Conservation (phyloP, 306 rosid species). For the Glycine latifolia region DNA sequence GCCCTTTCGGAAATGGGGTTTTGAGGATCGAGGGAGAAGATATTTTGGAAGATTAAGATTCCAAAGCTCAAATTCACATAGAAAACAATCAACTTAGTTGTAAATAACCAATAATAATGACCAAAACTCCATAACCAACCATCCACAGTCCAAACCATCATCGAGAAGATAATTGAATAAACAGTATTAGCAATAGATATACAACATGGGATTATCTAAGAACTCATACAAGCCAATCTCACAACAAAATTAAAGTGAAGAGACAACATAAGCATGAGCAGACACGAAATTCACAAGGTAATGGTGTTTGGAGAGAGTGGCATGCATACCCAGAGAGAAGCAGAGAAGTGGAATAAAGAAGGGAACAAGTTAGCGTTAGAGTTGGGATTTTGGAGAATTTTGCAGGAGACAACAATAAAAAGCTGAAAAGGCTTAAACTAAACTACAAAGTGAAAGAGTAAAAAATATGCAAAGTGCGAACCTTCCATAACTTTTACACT, state of each 20-base stretch:
- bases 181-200: not conserved
- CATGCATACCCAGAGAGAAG: conserved; percentile 9
- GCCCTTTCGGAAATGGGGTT: not conserved
- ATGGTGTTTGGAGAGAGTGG: conserved; percentile 7
- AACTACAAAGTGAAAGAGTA: conserved; percentile 1
- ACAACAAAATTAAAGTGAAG: not conserved
- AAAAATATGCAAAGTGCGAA: conserved; percentile 18
- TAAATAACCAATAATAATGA: not conserved
- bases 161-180: not conserved
- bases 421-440: conserved; percentile 26
- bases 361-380: conserved; percentile 23
- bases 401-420: conserved; percentile 13
- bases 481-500: not conserved
- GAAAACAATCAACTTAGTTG: not conserved
- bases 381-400: conserved; percentile 9
- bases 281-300: not conserved
- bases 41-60: not conserved
- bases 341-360: too few relatives aligned
- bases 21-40: not conserved
- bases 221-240: not conserved
- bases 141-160: not conserved
- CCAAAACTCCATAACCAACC: not conserved
- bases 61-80: conserved; percentile 9
- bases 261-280: not conserved
- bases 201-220: not conserved